These are phyloP conservation scores for Talaromyces marneffei DNA, from an alignment of 2,329 filamentous ascomycete species.

Conservation along the genomic window DNA sequence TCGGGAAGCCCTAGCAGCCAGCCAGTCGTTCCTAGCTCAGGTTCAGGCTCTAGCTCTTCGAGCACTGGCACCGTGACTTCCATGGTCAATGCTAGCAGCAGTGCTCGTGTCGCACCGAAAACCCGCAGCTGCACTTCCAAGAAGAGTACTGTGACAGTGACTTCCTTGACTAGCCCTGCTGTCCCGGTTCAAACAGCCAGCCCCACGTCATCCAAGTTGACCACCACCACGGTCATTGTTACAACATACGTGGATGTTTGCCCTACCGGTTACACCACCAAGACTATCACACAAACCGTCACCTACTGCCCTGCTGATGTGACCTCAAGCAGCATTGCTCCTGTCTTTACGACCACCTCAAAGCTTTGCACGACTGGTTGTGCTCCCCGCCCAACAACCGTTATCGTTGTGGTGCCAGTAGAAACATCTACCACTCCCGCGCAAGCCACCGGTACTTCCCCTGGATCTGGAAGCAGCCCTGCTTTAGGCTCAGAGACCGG, in stretches of 20 bases:
- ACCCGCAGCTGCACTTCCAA: conserved; percentile 1
- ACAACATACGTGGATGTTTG: conserved; percentile 41
- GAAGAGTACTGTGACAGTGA: conserved; percentile 7
- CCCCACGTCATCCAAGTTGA: conserved; percentile 15
- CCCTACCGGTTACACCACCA: conserved; percentile 39
- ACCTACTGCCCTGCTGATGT: conserved; percentile 31
- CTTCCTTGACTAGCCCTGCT: neutral
- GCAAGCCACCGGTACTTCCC: neutral
- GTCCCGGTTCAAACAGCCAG: neutral
- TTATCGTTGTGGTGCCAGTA: conserved; percentile 30
- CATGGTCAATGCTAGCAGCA: neutral
- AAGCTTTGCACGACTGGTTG: conserved; percentile 35
- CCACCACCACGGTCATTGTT: conserved; percentile 33
- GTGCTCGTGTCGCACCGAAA: neutral
- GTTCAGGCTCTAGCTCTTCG: neutral
- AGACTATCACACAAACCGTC: conserved; percentile 35
- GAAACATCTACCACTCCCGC: neutral
- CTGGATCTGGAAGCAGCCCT: neutral
- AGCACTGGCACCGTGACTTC: conserved; percentile 6
- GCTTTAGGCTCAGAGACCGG: neutral
- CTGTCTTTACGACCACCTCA: conserved; percentile 38
- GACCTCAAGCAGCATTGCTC: conserved; percentile 22
- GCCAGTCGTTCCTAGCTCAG: neutral
- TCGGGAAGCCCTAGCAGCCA: neutral
- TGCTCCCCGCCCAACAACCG: conserved; percentile 33